Evolutionary conservation across 371 early-diverging fungal species (phyloP).

Genomic region (Mortierella sp.): DNA sequence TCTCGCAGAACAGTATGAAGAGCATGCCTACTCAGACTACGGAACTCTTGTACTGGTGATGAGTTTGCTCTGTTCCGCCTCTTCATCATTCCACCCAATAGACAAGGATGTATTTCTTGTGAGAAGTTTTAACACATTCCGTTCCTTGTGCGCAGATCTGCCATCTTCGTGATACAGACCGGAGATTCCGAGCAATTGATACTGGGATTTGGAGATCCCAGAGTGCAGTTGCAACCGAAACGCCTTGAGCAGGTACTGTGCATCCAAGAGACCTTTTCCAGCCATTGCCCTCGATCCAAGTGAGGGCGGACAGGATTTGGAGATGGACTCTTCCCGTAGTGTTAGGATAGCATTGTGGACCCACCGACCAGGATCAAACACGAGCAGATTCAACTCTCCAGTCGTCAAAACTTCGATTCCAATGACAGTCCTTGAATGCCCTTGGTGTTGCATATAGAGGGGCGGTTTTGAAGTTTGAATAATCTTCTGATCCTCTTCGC

Average conservation of each 20-base stretch:
- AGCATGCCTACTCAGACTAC: not conserved
- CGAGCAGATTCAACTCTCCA: conserved; percentile 63
- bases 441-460: conserved; percentile 80
- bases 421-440: conserved; percentile 77
- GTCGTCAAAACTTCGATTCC: conserved; percentile 69
- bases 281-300: conserved; percentile 10
- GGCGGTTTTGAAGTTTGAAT: conserved; percentile 67
- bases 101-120: conserved; percentile 15
- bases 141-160: too few species aligned
- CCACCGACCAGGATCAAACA: conserved; percentile 75
- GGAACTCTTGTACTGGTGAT: conserved; percentile 38
- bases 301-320: conserved; percentile 1
- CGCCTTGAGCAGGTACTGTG: conserved; percentile 38
- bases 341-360: conserved; percentile 42
- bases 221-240: conserved; percentile 26
- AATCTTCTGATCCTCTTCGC: conserved; percentile 9
- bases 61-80: conserved; percentile 22
- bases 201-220: conserved; percentile 27
- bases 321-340: conserved; percentile 10
- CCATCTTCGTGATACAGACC: conserved; percentile 29
- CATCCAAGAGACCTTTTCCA: conserved; percentile 17
- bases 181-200: conserved; percentile 49
- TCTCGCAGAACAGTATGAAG: too few species aligned
- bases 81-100: conserved; percentile 41
- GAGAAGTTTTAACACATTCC: conserved; percentile 12